Evolutionary conservation across 2,329 filamentous ascomycete species (phyloP), one percentile per base, ranked within the genome.

Genomic region (Ophiosphaerella narmari): DNA sequence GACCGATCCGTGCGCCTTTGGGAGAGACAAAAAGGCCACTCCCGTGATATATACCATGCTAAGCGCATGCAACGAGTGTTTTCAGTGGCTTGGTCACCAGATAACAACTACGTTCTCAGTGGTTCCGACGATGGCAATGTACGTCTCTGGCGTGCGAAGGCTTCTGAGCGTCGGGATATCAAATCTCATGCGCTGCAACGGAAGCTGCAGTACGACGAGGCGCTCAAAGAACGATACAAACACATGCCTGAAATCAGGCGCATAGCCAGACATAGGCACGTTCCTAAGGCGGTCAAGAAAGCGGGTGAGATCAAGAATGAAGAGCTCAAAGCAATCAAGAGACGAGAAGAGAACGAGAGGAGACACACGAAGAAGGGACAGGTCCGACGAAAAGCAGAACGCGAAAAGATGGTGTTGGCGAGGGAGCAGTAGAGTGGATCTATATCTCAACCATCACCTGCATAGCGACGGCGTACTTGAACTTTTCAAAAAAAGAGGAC

Each of bases 41-140:
- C 89, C 12, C 83, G 92, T 62, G 94, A 99, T 68, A 86, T 97
- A 41, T 99, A 97, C 76, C 92, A 97, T 78, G 97, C 94, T 14
- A 96, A 97, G 77, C 86, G 94, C 57, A 97, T 97, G 93, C 93
- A 97, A 78, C 85, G 93, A 62, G 91, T 97, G 48, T 95, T 95
- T 77, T 87, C 88, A 8, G 86, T 86, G 40, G 85, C 84, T 54
- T 97, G 89, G 82, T 94, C 91, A 0, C 89, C 91, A 5, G 94
- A 99, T 72, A 87, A 88, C 59, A 90, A 90, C 64, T 99, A 96
- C 71, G 77, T 99, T 18, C 82, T 99, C 39, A 91, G 89, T 5
- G 94, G 93, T 37, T 94, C 89, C 12, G 94, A 97, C 71, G 94
- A 97, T 70, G 94, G 94, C 57, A 96, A 97, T 70, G 82, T 91